Conservation (phyloP, 2,329 filamentous ascomycete genomes). For the Sarocladium brachiariae region DNA sequence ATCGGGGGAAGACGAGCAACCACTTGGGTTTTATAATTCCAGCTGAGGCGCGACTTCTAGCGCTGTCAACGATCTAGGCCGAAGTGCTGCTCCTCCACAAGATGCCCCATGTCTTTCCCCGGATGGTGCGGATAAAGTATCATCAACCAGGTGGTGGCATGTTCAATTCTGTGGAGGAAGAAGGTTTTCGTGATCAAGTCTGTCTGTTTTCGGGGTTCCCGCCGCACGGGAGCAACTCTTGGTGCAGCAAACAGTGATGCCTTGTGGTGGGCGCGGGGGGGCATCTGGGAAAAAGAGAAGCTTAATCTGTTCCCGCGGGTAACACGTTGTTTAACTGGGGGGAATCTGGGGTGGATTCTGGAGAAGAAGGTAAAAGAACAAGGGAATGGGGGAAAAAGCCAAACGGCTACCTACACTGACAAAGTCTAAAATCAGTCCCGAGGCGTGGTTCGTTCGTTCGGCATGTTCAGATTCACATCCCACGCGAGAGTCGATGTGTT, state of each 20-base stretch:
- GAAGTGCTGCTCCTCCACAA: background rate
- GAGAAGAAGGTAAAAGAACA: background rate
- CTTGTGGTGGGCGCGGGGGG: background rate
- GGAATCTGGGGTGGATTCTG: background rate
- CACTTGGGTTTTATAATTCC: background rate
- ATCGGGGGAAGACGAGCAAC: background rate
- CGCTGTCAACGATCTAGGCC: background rate
- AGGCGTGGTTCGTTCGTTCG: too few species aligned
- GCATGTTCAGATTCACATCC: too few species aligned
- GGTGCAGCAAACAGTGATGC: background rate
- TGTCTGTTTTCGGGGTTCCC: background rate
- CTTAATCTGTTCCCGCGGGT: conserved; percentile 1
- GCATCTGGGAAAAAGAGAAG: background rate
- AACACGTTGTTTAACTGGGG: background rate
- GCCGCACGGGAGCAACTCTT: background rate
- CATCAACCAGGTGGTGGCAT: background rate
- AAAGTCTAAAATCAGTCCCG: too few species aligned
- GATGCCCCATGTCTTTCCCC: background rate
- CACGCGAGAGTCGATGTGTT: too few species aligned
- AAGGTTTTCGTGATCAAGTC: background rate
- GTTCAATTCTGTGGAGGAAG: background rate
- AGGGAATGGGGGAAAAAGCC: background rate
- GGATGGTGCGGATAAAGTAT: background rate
- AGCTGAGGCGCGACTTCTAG: background rate
- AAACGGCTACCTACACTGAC: too few species aligned